A percentile compares a stretch with the other conserved stretches of the same genome.
phyloP scores from a whole-genome alignment of 306 rosid genomes.

The Cucurbita ficifolia region DNA sequence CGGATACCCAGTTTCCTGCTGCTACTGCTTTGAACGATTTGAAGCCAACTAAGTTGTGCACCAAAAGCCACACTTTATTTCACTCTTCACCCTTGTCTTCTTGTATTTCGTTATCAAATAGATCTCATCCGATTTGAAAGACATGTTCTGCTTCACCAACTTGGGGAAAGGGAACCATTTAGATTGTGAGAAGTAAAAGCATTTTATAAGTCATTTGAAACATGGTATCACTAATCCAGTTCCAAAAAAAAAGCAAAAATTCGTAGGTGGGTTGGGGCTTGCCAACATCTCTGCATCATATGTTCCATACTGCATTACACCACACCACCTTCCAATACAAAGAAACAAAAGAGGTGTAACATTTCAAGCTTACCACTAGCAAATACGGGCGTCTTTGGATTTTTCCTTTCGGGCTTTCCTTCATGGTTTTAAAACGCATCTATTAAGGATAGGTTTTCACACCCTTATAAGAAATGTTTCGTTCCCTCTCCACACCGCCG shows the following conservation, averaged over 20 bases:
- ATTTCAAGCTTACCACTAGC: too few relatives aligned
- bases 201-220: too few relatives aligned
- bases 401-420: too few relatives aligned
- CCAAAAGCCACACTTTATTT: not conserved
- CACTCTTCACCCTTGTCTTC: not conserved
- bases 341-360: not conserved
- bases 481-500: too few relatives aligned
- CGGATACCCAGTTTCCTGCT: not conserved
- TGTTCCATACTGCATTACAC: not conserved
- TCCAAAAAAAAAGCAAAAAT: not conserved
- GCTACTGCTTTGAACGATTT: not conserved
- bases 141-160: not conserved
- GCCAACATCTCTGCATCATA: not conserved
- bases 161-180: not conserved
- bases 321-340: not conserved
- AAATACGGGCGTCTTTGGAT: too few relatives aligned
- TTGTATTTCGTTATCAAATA: not conserved
- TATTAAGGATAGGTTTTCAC: too few relatives aligned
- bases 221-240: too few relatives aligned
- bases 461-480: too few relatives aligned
- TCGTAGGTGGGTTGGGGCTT: not conserved
- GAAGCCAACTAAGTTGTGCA: not conserved
- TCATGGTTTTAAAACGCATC: too few relatives aligned
- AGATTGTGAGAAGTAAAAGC: not conserved
- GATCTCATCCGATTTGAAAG: not conserved